Base-by-base conservation (phyloP, 225 moss, liverwort and hornwort species). In the Asterella californica region DNA sequence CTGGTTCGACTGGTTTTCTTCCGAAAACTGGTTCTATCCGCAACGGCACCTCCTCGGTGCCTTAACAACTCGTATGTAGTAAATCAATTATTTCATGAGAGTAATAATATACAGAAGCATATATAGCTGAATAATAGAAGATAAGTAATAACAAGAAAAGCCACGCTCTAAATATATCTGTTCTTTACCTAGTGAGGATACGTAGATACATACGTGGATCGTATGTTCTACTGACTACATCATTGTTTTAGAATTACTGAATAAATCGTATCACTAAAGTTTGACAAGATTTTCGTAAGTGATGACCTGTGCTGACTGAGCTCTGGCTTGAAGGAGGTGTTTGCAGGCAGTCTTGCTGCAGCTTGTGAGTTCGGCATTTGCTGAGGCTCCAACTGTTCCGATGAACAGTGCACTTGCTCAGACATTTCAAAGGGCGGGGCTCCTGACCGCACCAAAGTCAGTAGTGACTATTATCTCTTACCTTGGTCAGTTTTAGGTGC, bases 381-480 rank as follows among this genome's bases (percentile, higher is more conserved):
- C 89, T 62, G 95, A 95, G 80, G 81, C 84, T 82, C 88, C 91
- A 18, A 70, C 89, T 25, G 87, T 83, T 76, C 84, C 88, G 77
- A 86, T 88, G 83, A 91, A 90, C 80, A 81, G 84, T 21, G 86
- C 90, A 65, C 87, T 95, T 72, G 85, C 90, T 47, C 87, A 90
- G 83, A 90, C 91, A 57, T 95, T 95, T 37, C 90, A 95, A 85
- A 89, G 89, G 55, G 90, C 95, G 74, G 95, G 95, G 74, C 93
- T 95, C 69, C 76, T 95, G 61, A 85, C 92, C 54, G 61, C 81
- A 70, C 19, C 74, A 80, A 79, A 88, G 65, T 89, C 79, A 81
- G 79, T 83, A 70, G 33, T 63, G 30, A 55, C 77, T 17, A 11
- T 38, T 38, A 45, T 19, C 25, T 63, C 42, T 53, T 22, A 11